A percentile compares a stretch with the other conserved stretches of the same genome.
Conservation (phyloP, 192 early-diverging fungal genomes). For the Allomyces macrogynus region DNA sequence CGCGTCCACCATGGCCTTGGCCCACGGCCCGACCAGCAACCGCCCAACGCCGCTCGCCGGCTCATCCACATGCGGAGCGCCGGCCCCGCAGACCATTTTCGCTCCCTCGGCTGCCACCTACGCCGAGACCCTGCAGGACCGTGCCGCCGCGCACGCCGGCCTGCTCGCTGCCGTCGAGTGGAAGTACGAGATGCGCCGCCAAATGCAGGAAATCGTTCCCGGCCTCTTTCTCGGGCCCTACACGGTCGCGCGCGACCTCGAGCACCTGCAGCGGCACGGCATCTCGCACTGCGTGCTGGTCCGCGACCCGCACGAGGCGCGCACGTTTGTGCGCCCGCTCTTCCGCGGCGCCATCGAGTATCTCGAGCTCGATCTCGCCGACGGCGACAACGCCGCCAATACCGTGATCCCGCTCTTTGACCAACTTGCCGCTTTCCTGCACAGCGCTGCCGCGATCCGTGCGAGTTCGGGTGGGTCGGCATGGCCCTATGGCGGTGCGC, state of each 20-base stretch:
- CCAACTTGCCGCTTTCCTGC: constrained; percentile 32
- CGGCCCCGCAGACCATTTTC: too few species aligned
- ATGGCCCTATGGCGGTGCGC: neutral
- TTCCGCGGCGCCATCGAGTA: constrained; percentile 37
- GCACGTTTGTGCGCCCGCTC: constrained; percentile 25
- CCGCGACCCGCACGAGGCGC: constrained; percentile 42
- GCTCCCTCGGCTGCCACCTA: too few species aligned
- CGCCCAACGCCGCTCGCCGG: too few species aligned
- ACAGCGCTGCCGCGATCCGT: constrained; percentile 1
- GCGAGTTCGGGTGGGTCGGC: neutral
- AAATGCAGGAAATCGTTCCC: constrained; percentile 56
- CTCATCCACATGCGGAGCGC: too few species aligned
- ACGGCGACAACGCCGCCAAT: constrained; percentile 46
- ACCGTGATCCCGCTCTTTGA: constrained; percentile 67
- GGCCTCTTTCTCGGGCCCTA: constrained; percentile 59
- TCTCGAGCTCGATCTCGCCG: constrained; percentile 45
- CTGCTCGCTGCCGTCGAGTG: constrained; percentile 14
- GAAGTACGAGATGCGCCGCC: constrained; percentile 58
- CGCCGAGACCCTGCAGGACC: neutral
- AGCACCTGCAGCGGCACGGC: constrained; percentile 23
- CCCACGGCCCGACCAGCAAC: too few species aligned
- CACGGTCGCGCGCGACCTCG: constrained; percentile 35
- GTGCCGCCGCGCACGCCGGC: constrained; percentile 1
- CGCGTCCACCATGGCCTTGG: too few species aligned
- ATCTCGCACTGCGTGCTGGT: constrained; percentile 66